phyloP scores from a whole-genome alignment of 2,329 filamentous ascomycete genomes.

The Neocatenulostroma microsporum region DNA sequence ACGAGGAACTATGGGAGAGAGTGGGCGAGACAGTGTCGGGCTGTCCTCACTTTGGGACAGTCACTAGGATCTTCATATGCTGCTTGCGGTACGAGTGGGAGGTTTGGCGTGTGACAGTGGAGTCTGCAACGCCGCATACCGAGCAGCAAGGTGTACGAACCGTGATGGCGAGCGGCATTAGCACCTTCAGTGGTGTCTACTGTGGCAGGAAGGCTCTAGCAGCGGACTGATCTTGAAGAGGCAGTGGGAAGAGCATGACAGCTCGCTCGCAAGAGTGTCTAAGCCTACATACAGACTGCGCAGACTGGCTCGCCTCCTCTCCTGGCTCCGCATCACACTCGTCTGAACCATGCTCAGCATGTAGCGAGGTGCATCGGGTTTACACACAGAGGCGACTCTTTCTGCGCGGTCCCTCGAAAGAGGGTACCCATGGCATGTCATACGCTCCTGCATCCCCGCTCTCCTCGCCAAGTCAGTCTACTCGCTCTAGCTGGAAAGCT shows the following conservation, averaged over 20 bases:
- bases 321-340: constrained; percentile 40
- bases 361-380: constrained; percentile 49
- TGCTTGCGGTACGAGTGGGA: constrained; percentile 8
- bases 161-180: too few relatives aligned
- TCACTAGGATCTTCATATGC: constrained; percentile 43
- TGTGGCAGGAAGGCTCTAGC: constrained; percentile 5
- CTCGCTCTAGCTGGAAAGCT: constrained; percentile 7
- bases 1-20: constrained; percentile 38
- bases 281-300: constrained; percentile 41
- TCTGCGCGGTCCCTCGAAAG: constrained; percentile 15
- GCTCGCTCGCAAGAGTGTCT: constrained; percentile 19
- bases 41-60: constrained; percentile 38
- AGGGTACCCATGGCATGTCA: constrained; percentile 19
- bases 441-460: constrained; percentile 24
- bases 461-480: constrained; percentile 12
- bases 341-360: constrained; percentile 47
- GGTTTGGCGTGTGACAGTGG: constrained; percentile 10
- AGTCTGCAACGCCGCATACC: constrained; percentile 31
- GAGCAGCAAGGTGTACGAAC: too few relatives aligned
- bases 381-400: constrained; percentile 37
- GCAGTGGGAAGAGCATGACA: constrained; percentile 31
- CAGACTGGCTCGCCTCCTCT: constrained; percentile 25
- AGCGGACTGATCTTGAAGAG: constrained; percentile 9
- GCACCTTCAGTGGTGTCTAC: constrained; percentile 29
- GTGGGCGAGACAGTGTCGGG: constrained; percentile 44